phyloP scores from a whole-genome alignment of 257 asterid genomes.

The Primulina tabacum region DNA sequence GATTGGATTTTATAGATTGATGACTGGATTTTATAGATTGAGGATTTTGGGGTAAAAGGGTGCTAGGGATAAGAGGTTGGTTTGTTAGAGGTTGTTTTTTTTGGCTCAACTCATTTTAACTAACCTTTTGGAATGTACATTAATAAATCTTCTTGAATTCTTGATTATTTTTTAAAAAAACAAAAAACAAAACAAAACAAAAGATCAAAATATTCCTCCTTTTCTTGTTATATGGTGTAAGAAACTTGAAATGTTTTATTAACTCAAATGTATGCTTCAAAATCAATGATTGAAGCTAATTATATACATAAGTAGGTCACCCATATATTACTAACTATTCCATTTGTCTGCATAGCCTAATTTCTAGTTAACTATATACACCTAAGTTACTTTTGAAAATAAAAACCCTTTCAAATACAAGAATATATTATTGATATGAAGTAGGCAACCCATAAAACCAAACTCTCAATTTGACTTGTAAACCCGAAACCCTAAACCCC shows the following conservation, averaged over 20 bases:
- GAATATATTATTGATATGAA: conserved; percentile 29
- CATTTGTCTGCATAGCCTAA: conserved; percentile 18
- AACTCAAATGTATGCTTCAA: too few relatives aligned
- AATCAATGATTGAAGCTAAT: too few relatives aligned
- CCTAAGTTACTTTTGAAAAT: too few relatives aligned
- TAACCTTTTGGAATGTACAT: conserved; percentile 21
- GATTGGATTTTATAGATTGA: not conserved
- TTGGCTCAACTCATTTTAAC: conserved; percentile 46
- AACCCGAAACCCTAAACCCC: conserved; percentile 7
- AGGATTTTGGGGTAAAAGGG: not conserved
- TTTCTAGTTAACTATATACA: not conserved
- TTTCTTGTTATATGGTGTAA: too few relatives aligned
- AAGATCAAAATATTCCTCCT: too few relatives aligned
- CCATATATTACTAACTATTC: conserved; percentile 34
- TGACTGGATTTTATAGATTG: not conserved
- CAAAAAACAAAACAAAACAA: too few relatives aligned
- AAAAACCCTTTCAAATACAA: not conserved
- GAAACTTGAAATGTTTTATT: too few relatives aligned
- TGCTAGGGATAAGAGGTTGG: not conserved
- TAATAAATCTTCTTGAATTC: not conserved
- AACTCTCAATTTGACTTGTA: conserved; percentile 26
- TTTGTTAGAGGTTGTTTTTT: conserved; percentile 24
- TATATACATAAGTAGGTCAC: conserved; percentile 24
- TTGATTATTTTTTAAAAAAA: not conserved
- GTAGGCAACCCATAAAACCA: conserved; percentile 40